A percentile compares a stretch with the other conserved stretches of the same genome.
Evolutionary conservation across 331 rosid species (phyloP).

Genomic region (Acacia concinna): DNA sequence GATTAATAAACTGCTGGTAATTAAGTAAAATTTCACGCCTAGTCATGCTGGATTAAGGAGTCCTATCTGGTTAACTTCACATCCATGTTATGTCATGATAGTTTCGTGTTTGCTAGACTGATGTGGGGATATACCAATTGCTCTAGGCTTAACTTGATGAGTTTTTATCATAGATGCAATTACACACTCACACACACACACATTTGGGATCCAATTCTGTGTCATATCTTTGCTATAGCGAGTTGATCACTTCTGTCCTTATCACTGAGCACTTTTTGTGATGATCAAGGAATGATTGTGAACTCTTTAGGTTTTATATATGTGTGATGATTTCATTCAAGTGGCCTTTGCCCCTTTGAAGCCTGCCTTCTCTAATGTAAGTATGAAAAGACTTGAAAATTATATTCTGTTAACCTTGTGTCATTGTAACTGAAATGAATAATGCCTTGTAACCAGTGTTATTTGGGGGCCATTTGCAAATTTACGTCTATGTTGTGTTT

Average conservation of each 20-base stretch:
- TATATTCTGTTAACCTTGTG: neutral
- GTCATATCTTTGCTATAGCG: neutral
- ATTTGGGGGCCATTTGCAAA: neutral
- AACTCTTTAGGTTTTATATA: neutral
- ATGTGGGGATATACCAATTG: neutral
- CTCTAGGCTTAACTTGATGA: conserved; percentile 5
- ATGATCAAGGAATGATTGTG: neutral
- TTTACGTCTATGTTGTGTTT: no score
- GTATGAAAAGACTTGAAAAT: neutral
- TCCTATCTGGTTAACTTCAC: conserved; percentile 3
- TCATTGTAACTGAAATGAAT: neutral
- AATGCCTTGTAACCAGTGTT: neutral
- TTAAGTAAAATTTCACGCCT: conserved; percentile 43
- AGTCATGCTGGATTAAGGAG: neutral
- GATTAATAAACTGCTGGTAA: conserved; percentile 92
- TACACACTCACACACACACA: no score
- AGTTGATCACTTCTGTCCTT: neutral
- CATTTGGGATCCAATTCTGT: no score
- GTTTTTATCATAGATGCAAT: neutral
- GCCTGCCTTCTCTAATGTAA: neutral
- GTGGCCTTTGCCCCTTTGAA: neutral
- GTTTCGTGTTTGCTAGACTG: conserved; percentile 3
- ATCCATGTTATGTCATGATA: conserved; percentile 10
- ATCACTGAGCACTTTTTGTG: neutral
- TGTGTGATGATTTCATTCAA: neutral